A percentile compares a stretch with the other conserved stretches of the same genome.
phyloP scores from a whole-genome alignment of 73 alveolate genomes.

The Stentor coeruleus region DNA sequence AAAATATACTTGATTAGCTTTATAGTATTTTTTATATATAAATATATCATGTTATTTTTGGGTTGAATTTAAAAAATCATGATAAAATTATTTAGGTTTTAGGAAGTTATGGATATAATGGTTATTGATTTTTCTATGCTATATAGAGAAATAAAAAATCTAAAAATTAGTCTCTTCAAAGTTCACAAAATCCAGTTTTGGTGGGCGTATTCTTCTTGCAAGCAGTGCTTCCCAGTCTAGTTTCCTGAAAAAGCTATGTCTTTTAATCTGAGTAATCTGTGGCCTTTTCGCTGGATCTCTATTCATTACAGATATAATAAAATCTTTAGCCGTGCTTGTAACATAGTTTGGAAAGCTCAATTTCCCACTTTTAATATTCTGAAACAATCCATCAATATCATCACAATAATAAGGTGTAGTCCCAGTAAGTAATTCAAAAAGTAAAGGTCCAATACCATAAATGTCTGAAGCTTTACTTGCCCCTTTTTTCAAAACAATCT shows the following conservation, averaged over 20 bases:
- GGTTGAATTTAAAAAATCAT: too few species aligned
- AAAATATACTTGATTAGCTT: too few species aligned
- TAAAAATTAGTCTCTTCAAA: too few species aligned
- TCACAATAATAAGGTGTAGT: slow-evolving; percentile 80
- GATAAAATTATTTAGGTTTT: too few species aligned
- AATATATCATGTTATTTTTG: too few species aligned
- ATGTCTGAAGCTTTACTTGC: slow-evolving; percentile 95
- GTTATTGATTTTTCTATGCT: too few species aligned
- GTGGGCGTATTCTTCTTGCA: slow-evolving; percentile 13
- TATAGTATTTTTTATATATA: not conserved
- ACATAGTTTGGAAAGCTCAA: not conserved
- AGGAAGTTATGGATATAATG: too few species aligned
- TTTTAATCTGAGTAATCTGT: slow-evolving; percentile 6
- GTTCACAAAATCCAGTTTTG: too few species aligned
- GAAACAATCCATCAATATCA: slow-evolving; percentile 31
- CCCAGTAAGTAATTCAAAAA: slow-evolving; percentile 97
- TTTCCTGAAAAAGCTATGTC: slow-evolving; percentile 21
- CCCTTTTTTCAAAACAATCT: slow-evolving; percentile 84
- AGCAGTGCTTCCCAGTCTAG: slow-evolving; percentile 6
- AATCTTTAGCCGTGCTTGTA: not conserved
- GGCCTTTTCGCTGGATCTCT: slow-evolving; percentile 31
- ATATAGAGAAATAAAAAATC: too few species aligned
- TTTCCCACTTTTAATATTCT: not conserved
- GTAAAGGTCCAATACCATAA: slow-evolving; percentile 89
- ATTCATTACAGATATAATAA: not conserved